These are phyloP conservation scores for Flaveria brownii DNA, from an alignment of 129 eudicot species.

Conservation along the genomic window DNA sequence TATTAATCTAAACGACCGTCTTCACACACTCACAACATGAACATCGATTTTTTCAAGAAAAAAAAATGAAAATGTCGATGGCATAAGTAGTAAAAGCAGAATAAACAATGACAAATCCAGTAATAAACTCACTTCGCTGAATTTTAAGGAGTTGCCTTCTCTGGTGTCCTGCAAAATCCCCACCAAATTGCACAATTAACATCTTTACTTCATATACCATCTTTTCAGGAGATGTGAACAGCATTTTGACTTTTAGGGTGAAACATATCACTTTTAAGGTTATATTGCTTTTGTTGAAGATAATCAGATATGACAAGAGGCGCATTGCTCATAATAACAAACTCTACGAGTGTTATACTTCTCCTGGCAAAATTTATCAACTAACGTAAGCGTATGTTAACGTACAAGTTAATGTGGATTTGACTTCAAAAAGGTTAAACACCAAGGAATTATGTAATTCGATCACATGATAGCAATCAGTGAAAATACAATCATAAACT, in stretches of 20 bases:
- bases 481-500: constrained; percentile 9
- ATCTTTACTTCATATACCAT: background rate
- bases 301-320: background rate
- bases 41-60: constrained; percentile 32
- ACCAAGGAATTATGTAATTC: background rate
- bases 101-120: background rate
- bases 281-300: constrained; percentile 13
- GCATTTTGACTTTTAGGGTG: no score
- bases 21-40: constrained; percentile 27
- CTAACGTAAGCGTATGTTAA: background rate
- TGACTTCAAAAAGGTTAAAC: background rate
- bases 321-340: background rate
- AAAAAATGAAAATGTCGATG: background rate
- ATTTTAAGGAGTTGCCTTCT: constrained; percentile 41
- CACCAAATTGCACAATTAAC: background rate
- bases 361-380: background rate
- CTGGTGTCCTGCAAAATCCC: constrained; percentile 59
- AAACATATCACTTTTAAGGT: no score
- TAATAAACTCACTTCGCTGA: constrained; percentile 51
- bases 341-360: background rate
- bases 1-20: constrained; percentile 94
- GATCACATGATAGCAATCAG: constrained; percentile 2
- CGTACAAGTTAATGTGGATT: background rate
- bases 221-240: background rate
- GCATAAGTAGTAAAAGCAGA: background rate